A percentile compares a stretch with the other conserved stretches of the same genome.
Evolutionary conservation across 352 stramenopile species (phyloP).

Genomic region (Phytophthora podocarpi): DNA sequence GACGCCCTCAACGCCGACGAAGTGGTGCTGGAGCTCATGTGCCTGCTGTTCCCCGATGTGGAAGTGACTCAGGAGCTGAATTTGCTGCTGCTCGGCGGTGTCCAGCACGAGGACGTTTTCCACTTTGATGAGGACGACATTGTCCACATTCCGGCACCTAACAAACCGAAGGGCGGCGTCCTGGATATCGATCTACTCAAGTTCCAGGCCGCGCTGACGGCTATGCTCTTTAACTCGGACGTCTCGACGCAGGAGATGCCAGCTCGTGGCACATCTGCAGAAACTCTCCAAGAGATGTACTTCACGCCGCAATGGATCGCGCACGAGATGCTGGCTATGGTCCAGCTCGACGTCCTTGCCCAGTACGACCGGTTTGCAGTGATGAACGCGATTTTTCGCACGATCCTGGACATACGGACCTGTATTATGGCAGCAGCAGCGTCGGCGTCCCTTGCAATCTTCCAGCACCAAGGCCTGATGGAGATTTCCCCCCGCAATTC

Average conservation of each 20-base stretch:
- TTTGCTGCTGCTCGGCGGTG: slow-evolving; percentile 56
- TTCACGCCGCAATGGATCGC: slow-evolving; percentile 59
- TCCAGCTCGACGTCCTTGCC: slow-evolving; percentile 60
- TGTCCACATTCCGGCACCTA: slow-evolving; percentile 13
- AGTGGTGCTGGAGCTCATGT: slow-evolving; percentile 82
- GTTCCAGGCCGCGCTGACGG: slow-evolving; percentile 60
- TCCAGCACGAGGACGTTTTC: slow-evolving; percentile 66
- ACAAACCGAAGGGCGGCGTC: slow-evolving; percentile 21
- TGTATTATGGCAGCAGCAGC: slow-evolving; percentile 44
- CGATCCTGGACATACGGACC: slow-evolving; percentile 36
- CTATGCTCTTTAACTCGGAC: slow-evolving; percentile 48
- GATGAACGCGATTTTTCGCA: slow-evolving; percentile 56
- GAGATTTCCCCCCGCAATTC: slow-evolving; percentile 7
- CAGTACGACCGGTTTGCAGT: slow-evolving; percentile 74
- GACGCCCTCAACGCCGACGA: slow-evolving; percentile 61
- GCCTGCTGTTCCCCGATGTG: slow-evolving; percentile 59
- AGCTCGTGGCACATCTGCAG: slow-evolving; percentile 24
- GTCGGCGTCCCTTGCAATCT: slow-evolving; percentile 64
- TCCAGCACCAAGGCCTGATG: slow-evolving; percentile 54
- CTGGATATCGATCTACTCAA: slow-evolving; percentile 67
- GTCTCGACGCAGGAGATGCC: slow-evolving; percentile 29
- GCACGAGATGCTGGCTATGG: slow-evolving; percentile 44
- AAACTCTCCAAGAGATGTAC: slow-evolving; percentile 46
- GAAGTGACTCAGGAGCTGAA: slow-evolving; percentile 87
- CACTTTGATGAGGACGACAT: slow-evolving; percentile 75